phyloP scores from a whole-genome alignment of 768 basidiomycete species.

The Hygrophorus russula region DNA sequence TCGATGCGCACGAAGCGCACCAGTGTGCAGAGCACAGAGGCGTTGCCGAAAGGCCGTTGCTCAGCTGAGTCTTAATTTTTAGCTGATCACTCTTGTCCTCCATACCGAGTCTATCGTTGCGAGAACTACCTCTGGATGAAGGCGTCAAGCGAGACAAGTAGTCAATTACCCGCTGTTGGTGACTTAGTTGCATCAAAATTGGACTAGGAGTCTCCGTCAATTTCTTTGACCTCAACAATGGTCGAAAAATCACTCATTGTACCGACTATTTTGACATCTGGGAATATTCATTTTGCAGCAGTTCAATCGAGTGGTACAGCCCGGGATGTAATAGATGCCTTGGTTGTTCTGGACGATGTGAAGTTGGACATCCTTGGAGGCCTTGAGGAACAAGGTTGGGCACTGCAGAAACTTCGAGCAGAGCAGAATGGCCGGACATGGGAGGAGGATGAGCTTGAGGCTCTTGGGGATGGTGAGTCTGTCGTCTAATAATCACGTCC shows the following conservation, averaged over 20 bases:
- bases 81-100: not conserved
- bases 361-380: slow-evolving; percentile 45
- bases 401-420: slow-evolving; percentile 49
- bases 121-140: too few species aligned
- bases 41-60: too few species aligned
- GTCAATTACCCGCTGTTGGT: too few species aligned
- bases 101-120: not conserved
- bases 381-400: slow-evolving; percentile 52
- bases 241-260: slow-evolving; percentile 36
- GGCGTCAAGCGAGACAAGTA: too few species aligned
- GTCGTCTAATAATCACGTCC: not conserved
- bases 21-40: too few species aligned
- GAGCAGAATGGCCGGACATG: slow-evolving; percentile 52
- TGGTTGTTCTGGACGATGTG: slow-evolving; percentile 38
- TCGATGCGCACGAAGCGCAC: too few species aligned
- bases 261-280: slow-evolving; percentile 47
- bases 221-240: slow-evolving; percentile 17
- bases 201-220: not conserved
- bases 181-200: not conserved
- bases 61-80: not conserved
- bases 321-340: slow-evolving; percentile 45
- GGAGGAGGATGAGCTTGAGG: slow-evolving; percentile 61
- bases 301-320: slow-evolving; percentile 41
- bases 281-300: slow-evolving; percentile 52
- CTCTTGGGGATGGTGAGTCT: slow-evolving; percentile 48